Conservation (phyloP, 306 rosid genomes). For the Psophocarpus tetragonolobus region DNA sequence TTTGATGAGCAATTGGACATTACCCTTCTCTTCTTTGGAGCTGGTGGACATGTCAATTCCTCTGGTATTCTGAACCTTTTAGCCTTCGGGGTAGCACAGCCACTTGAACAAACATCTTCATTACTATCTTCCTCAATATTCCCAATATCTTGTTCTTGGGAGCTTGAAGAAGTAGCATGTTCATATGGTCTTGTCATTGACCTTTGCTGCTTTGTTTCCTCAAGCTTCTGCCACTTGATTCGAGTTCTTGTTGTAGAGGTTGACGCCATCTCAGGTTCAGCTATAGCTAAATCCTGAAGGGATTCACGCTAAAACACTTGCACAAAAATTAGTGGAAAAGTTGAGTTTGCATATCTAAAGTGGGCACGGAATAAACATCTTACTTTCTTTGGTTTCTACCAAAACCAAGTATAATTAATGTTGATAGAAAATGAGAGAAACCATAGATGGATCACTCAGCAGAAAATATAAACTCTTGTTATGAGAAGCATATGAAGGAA, state of each 20-base stretch:
- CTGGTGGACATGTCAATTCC: slow-evolving; percentile 53
- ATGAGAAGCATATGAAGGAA: slow-evolving; percentile 1
- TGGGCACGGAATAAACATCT: slow-evolving; percentile 22
- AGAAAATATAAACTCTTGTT: not conserved
- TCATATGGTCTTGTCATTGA: slow-evolving; percentile 23
- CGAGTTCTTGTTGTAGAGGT: slow-evolving; percentile 31
- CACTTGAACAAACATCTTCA: slow-evolving; percentile 24
- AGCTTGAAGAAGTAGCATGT: slow-evolving; percentile 19
- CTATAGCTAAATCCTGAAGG: not conserved
- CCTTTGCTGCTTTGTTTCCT: slow-evolving; percentile 24
- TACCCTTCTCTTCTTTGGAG: slow-evolving; percentile 62
- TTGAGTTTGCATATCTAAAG: slow-evolving; percentile 22
- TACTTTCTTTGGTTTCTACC: slow-evolving; percentile 21
- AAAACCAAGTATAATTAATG: not conserved
- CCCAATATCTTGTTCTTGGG: not conserved
- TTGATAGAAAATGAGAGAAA: not conserved
- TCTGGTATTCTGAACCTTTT: slow-evolving; percentile 53
- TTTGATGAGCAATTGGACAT: slow-evolving; percentile 32
- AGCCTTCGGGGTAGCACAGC: slow-evolving; percentile 60
- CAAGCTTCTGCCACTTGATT: slow-evolving; percentile 17
- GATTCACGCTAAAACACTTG: slow-evolving; percentile 1
- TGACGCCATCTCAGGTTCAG: slow-evolving; percentile 35
- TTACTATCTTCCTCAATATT: slow-evolving; percentile 9
- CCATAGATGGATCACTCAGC: not conserved
- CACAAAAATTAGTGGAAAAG: slow-evolving; percentile 24